Conservation (phyloP, 1,139 yeast genomes). For the Candida tropicalis region DNA sequence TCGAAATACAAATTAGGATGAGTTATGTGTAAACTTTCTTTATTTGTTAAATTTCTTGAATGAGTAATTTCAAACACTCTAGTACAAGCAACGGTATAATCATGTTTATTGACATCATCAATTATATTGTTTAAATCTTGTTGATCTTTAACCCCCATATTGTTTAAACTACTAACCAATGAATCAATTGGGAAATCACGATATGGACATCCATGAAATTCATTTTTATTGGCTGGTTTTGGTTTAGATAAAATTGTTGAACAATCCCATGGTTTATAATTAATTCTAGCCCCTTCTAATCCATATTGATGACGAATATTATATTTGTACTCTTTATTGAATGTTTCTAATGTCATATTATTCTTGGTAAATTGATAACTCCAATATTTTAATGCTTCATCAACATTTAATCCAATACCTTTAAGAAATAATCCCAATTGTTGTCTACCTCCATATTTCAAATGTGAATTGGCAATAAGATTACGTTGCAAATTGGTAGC, state of each 20-base stretch:
- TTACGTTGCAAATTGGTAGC: constrained; percentile 69
- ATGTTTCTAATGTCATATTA: constrained; percentile 65
- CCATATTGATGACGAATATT: constrained; percentile 90
- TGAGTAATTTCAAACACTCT: constrained; percentile 85
- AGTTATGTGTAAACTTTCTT: constrained; percentile 58
- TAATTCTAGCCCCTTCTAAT: constrained; percentile 83
- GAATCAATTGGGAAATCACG: constrained; percentile 69
- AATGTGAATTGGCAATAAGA: constrained; percentile 63
- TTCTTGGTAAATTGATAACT: constrained; percentile 65
- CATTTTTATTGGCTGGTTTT: constrained; percentile 62
- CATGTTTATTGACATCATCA: constrained; percentile 65
- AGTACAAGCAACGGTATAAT: constrained; percentile 86
- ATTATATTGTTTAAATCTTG: constrained; percentile 62
- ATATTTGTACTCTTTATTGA: constrained; percentile 85
- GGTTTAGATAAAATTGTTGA: constrained; percentile 73
- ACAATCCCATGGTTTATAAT: constrained; percentile 87
- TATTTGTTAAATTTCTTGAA: constrained; percentile 37
- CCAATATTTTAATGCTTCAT: constrained; percentile 91
- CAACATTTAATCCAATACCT: constrained; percentile 84
- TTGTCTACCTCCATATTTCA: constrained; percentile 80
- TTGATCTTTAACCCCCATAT: constrained; percentile 72
- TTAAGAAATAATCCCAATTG: constrained; percentile 84
- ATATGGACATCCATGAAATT: constrained; percentile 93
- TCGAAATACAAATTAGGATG: constrained; percentile 92
- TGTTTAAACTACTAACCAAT: constrained; percentile 54